Conservation (phyloP, 352 stramenopile species). For the Thalassiosira hispida region DNA sequence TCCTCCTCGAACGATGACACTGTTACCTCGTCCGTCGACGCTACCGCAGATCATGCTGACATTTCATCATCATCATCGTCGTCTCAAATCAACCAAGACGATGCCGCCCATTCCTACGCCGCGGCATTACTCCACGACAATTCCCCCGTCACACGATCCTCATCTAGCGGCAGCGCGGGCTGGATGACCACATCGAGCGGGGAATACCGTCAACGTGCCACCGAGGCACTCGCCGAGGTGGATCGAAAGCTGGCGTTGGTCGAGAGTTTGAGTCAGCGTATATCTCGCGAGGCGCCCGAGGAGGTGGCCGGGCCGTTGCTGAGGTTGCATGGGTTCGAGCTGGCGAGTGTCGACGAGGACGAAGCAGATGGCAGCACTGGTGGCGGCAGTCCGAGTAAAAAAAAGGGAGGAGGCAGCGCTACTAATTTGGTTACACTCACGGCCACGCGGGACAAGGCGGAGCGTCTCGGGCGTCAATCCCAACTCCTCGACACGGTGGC, state of each 20-base stretch:
- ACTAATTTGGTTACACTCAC: constrained; percentile 48
- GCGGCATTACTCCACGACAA: constrained; percentile 61
- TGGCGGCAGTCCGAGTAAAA: neutral
- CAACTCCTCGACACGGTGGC: constrained; percentile 72
- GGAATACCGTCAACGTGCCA: constrained; percentile 63
- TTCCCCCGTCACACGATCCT: neutral
- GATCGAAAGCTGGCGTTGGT: constrained; percentile 78
- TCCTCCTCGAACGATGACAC: neutral
- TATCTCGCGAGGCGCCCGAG: constrained; percentile 69
- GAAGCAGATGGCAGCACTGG: constrained; percentile 1
- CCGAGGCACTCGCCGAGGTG: constrained; percentile 73
- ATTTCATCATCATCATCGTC: neutral
- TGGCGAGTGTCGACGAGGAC: neutral
- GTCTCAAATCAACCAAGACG: constrained; percentile 7
- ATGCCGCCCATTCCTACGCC: constrained; percentile 70
- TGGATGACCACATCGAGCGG: constrained; percentile 44
- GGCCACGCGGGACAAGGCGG: constrained; percentile 66
- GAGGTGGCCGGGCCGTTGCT: constrained; percentile 71
- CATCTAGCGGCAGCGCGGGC: constrained; percentile 8
- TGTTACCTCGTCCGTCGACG: neutral
- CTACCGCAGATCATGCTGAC: neutral
- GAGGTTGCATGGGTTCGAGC: constrained; percentile 70
- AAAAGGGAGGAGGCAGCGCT: constrained; percentile 1
- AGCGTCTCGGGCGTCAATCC: constrained; percentile 69
- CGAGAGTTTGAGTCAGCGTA: constrained; percentile 68